A percentile compares a stretch with the other conserved stretches of the same genome.
Evolutionary conservation across 768 basidiomycete species (phyloP).

Genomic region (Vishniacozyma victoriae): DNA sequence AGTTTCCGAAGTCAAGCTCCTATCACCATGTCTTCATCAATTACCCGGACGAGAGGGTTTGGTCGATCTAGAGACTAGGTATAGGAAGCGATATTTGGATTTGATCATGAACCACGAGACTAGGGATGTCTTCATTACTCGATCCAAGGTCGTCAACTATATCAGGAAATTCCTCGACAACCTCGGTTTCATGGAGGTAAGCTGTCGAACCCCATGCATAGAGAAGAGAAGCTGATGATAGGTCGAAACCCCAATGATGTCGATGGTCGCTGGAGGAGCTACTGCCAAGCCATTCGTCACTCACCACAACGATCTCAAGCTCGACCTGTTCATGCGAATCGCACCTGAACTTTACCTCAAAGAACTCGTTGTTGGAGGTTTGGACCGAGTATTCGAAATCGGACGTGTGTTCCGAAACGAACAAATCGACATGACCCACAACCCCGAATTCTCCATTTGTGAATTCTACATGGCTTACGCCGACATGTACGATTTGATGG

Average conservation of each 20-base stretch:
- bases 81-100: slow-evolving; percentile 97
- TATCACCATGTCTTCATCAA: slow-evolving; percentile 93
- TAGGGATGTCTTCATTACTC: slow-evolving; percentile 81
- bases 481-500: slow-evolving; percentile 98
- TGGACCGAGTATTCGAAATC: slow-evolving; percentile 97
- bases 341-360: slow-evolving; percentile 98
- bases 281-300: slow-evolving; percentile 98
- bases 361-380: slow-evolving; percentile 90
- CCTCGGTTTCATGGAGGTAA: slow-evolving; percentile 83
- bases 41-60: slow-evolving; percentile 78
- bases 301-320: slow-evolving; percentile 95
- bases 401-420: slow-evolving; percentile 98
- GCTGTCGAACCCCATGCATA: not conserved
- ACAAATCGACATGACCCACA: slow-evolving; percentile 97
- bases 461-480: slow-evolving; percentile 99
- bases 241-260: slow-evolving; percentile 98
- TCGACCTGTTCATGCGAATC: slow-evolving; percentile 93
- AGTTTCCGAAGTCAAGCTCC: slow-evolving; percentile 71
- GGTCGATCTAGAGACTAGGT: slow-evolving; percentile 95
- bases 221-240: slow-evolving; percentile 8
- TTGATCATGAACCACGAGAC: slow-evolving; percentile 88
- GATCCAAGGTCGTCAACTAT: slow-evolving; percentile 86
- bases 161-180: slow-evolving; percentile 81
- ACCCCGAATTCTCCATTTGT: slow-evolving; percentile 98
- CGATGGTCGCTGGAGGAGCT: slow-evolving; percentile 90